phyloP scores from a whole-genome alignment of 2,329 filamentous ascomycete genomes.

The Exserohilum rostratum region DNA sequence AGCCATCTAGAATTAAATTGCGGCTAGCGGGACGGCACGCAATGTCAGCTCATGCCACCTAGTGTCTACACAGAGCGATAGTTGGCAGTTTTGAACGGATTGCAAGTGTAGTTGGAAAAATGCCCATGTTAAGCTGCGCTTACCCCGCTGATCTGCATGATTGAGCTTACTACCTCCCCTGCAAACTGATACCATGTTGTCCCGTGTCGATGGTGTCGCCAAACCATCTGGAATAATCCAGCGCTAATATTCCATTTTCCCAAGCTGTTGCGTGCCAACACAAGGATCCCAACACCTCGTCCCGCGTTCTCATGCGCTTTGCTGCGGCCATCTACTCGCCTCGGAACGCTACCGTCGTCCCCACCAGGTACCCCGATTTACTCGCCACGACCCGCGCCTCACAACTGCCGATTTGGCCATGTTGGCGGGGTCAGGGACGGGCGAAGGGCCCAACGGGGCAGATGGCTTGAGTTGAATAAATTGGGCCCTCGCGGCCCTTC shows the following conservation, averaged over 20 bases:
- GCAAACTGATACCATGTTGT: not conserved
- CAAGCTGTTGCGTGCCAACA: too few species aligned
- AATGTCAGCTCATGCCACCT: too few species aligned
- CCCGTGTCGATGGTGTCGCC: not conserved
- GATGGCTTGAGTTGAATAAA: not conserved
- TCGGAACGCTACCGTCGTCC: conserved; percentile 2
- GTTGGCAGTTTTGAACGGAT: not conserved
- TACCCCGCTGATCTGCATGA: too few species aligned
- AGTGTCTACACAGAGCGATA: too few species aligned
- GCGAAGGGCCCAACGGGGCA: not conserved
- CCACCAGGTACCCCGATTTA: conserved; percentile 4
- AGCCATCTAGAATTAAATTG: too few species aligned
- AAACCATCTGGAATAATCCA: too few species aligned
- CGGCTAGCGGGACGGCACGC: too few species aligned
- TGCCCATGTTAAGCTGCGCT: not conserved
- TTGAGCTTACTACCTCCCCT: not conserved
- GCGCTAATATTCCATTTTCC: not conserved
- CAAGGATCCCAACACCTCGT: not conserved
- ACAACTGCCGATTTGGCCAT: conserved; percentile 3
- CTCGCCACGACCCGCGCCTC: conserved; percentile 4
- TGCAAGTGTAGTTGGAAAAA: not conserved
- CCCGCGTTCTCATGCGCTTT: not conserved
- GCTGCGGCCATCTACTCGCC: conserved; percentile 6
- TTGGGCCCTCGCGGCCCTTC: not conserved
- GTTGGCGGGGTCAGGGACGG: not conserved